Base-by-base conservation (phyloP, 75 land plant species). In the Gnetum montanum region DNA sequence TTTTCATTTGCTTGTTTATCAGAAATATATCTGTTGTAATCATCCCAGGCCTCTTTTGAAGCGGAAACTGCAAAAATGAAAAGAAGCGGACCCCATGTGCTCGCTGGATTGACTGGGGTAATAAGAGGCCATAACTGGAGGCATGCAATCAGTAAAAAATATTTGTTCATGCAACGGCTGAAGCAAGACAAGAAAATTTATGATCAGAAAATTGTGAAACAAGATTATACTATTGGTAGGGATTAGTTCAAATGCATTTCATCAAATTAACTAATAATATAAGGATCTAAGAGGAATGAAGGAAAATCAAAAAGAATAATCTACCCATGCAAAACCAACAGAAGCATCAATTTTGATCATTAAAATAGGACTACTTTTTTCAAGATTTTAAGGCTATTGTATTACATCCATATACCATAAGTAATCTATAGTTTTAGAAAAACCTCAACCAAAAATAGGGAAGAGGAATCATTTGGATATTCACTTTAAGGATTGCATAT, bases 161-260 rank as follows among this genome's bases (percentile, higher is more conserved):
- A 93, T 67, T 93, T 92, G 64, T 93, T 93, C 98, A 93, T 93
- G 62, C 88, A 93, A 47, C 98, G 96, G 51, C 98, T 93, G 94
- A 36, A 67, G 20, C 50, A 48, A 35, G 46, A n/a, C 45, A 70
- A 13, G 64, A 33, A 54, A 24, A 48, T 36, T 8, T 61, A 18
- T 55, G 31, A 41, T 41, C 19, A 31, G 46, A n/a, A n/a, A n/a
- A 24, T 44, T 4, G 20, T 15, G 51, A 8, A 15, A n/a, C 15
- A 15, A 49, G 20, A 8, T 8, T n/a, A 20, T 49, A 8, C 8
- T 8, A 20, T 8, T 8, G 51, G 15, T n/a, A 49, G 18, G n/a
- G 15, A 20, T n/a, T 15, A 49, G 20, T 49, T 49, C 10, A 12
- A 8, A 49, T n/a, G 8, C 8, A 15, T 8, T 15, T 25, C 13